A percentile compares a stretch with the other conserved stretches of the same genome.
These are phyloP conservation scores for Beauveria sp. DNA, from an alignment of 2,329 filamentous ascomycete species.

Conservation along the genomic window DNA sequence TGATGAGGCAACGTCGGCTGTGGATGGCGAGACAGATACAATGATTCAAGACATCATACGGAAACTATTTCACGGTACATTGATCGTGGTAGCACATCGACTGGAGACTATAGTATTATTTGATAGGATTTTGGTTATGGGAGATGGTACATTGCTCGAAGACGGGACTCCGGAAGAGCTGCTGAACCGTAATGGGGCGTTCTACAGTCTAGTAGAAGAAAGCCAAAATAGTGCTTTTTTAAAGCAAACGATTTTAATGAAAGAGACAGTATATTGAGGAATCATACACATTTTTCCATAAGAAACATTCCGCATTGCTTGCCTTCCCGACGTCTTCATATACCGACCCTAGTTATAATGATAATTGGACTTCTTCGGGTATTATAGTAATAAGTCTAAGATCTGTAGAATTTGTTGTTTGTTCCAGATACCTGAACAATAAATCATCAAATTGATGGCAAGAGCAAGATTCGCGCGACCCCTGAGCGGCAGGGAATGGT, in stretches of 20 bases:
- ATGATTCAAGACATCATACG: neutral
- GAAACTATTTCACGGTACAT: neutral
- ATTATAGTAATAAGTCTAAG: too few relatives aligned
- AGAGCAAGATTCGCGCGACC: too few relatives aligned
- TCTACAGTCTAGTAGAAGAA: neutral
- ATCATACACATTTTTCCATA: neutral
- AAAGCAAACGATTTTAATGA: neutral
- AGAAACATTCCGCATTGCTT: neutral
- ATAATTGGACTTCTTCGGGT: neutral
- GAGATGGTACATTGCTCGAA: neutral
- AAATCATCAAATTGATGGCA: too few relatives aligned
- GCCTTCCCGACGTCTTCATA: neutral
- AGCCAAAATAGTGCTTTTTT: neutral
- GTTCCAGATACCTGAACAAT: too few relatives aligned
- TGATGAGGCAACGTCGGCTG: constrained; percentile 4
- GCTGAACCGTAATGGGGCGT: neutral
- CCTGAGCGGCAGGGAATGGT: too few relatives aligned
- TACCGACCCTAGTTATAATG: neutral
- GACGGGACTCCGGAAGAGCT: neutral
- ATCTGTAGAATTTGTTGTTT: too few relatives aligned
- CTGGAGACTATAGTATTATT: neutral
- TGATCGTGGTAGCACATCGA: neutral
- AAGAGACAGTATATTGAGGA: neutral
- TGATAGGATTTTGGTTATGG: neutral
- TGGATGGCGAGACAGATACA: constrained; percentile 5